Percentiles rank a stretch among this genome's conserved stretches.
Conservation (phyloP, 2,329 filamentous ascomycete species). For the Drechmeria coniospora region DNA sequence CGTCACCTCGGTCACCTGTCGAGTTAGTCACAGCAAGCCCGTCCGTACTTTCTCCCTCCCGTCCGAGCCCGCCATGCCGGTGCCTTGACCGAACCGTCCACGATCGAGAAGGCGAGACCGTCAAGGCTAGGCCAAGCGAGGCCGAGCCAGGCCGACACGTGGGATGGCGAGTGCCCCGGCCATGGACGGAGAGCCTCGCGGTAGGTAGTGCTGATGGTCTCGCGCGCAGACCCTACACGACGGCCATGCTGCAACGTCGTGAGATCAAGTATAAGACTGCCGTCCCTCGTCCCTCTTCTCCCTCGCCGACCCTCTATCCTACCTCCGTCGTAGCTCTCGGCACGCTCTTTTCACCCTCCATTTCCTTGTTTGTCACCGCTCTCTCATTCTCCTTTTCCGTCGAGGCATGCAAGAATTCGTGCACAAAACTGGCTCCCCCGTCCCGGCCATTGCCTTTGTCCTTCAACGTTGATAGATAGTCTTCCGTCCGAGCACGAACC, state of each 20-base stretch:
- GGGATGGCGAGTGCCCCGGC: constrained; percentile 2
- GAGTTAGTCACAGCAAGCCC: constrained; percentile 15
- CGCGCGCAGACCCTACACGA: not conserved
- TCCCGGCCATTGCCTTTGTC: no score
- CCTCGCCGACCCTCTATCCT: constrained; percentile 12
- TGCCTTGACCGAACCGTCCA: constrained; percentile 9
- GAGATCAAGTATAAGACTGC: constrained; percentile 40
- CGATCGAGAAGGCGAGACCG: no score
- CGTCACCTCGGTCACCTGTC: constrained; percentile 19
- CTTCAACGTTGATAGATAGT: no score
- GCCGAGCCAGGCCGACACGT: constrained; percentile 4
- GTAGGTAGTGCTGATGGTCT: not conserved
- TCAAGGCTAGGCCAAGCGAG: not conserved
- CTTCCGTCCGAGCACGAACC: no score
- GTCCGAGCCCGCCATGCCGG: constrained; percentile 11
- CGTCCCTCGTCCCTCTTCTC: constrained; percentile 27
- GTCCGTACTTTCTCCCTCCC: no score
- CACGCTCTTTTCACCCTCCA: constrained; percentile 6
- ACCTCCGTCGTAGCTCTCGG: constrained; percentile 7
- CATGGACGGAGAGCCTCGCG: not conserved
- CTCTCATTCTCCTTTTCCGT: no score
- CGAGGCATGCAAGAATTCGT: no score
- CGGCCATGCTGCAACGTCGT: constrained; percentile 3
- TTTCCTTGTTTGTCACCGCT: constrained; percentile 4
- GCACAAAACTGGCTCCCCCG: no score